Evolutionary conservation across 176 grass and related monocot genomes (phyloP).

Genomic region (Saccharum spontaneum): DNA sequence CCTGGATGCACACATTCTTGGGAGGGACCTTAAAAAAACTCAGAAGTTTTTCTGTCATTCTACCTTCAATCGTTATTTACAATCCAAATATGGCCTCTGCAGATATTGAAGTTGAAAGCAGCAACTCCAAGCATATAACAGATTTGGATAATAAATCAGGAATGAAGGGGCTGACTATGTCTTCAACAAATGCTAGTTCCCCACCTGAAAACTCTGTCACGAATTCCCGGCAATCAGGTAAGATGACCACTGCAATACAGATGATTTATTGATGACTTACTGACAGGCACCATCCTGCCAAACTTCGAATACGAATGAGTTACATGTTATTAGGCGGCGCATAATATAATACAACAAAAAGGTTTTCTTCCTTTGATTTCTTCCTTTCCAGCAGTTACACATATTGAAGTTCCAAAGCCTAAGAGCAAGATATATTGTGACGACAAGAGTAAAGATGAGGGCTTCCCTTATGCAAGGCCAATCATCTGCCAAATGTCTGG

Average conservation of each 20-base stretch:
- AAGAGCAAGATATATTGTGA: slow-evolving; percentile 53
- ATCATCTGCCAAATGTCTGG: slow-evolving; percentile 55
- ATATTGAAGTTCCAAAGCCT: slow-evolving; percentile 29
- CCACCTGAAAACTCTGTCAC: background rate
- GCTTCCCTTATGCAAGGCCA: slow-evolving; percentile 72
- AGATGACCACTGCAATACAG: background rate
- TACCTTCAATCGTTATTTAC: background rate
- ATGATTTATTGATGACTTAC: background rate
- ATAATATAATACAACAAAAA: background rate
- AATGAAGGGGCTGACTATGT: background rate
- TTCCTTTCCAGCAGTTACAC: slow-evolving; percentile 22
- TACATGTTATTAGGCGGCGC: background rate
- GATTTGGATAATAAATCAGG: slow-evolving; percentile 9
- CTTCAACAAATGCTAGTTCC: background rate
- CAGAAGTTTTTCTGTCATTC: background rate
- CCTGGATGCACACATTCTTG: background rate
- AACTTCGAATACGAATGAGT: background rate
- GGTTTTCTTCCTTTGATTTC: background rate
- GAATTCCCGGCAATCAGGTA: background rate
- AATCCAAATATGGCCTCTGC: background rate
- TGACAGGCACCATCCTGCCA: background rate
- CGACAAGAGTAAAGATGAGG: slow-evolving; percentile 64
- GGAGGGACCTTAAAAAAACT: background rate
- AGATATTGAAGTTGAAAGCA: slow-evolving; percentile 2
- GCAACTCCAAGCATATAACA: background rate